These are phyloP conservation scores for Hydrangea macrophylla DNA, from an alignment of 148 eudicot species.

Conservation along the genomic window DNA sequence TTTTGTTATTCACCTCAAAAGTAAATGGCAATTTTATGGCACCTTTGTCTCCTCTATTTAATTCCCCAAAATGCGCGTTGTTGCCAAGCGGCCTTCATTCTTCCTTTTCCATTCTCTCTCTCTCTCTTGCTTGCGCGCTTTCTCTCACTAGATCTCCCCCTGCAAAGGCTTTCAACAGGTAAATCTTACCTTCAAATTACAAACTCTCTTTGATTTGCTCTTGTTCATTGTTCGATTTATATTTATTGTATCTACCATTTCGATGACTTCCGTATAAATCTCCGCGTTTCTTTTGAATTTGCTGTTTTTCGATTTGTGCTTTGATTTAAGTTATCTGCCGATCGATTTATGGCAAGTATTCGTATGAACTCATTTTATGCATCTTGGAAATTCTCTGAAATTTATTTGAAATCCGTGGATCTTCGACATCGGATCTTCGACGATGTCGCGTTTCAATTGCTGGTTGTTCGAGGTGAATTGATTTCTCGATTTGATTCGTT, in stretches of 20 bases:
- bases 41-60: background rate
- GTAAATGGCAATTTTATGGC: too few species aligned
- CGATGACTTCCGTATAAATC: too few species aligned
- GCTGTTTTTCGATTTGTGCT: background rate
- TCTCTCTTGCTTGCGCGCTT: constrained; percentile 2
- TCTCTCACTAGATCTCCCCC: constrained; percentile 24
- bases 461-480: background rate
- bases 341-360: background rate
- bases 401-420: background rate
- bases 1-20: too few species aligned
- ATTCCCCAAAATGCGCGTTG: constrained; percentile 14
- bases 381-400: background rate
- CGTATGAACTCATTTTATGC: background rate
- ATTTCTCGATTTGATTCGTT: too few species aligned
- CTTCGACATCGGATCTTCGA: background rate
- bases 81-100: constrained; percentile 9
- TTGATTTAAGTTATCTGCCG: background rate
- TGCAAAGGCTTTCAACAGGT: constrained; percentile 16
- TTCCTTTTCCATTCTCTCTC: background rate
- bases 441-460: background rate
- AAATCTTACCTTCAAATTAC: background rate
- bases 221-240: background rate
- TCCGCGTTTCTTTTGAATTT: background rate
- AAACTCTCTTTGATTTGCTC: background rate
- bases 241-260: background rate